phyloP scores from a whole-genome alignment of 495 filamentous ascomycete species.

The Penicillium goetzii region DNA sequence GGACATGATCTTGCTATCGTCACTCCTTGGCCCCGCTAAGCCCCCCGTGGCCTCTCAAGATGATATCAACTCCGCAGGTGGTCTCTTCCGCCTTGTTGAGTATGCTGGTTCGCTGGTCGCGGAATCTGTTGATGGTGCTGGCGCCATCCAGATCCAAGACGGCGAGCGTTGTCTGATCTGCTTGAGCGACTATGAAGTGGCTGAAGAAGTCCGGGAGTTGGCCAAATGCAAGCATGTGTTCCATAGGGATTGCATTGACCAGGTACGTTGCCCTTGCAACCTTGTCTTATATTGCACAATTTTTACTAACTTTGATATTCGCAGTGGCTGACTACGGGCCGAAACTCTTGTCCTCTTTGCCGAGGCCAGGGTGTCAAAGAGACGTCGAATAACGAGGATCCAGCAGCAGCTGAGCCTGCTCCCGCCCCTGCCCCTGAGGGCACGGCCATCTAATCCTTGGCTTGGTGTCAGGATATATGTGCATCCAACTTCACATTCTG shows the following conservation, averaged over 20 bases:
- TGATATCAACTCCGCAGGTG: constrained; percentile 68
- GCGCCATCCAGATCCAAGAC: constrained; percentile 53
- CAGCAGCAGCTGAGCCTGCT: constrained; percentile 23
- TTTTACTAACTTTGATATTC: constrained; percentile 17
- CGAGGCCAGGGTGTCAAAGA: constrained; percentile 67
- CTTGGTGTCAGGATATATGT: constrained; percentile 5
- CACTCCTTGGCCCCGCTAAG: constrained; percentile 73
- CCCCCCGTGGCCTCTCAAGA: constrained; percentile 71
- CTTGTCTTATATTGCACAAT: neutral
- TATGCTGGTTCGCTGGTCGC: constrained; percentile 54
- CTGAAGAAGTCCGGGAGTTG: constrained; percentile 65
- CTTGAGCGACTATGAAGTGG: constrained; percentile 68
- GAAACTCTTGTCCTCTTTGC: constrained; percentile 78
- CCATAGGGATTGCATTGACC: constrained; percentile 75
- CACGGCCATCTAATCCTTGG: constrained; percentile 24
- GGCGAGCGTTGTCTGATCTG: constrained; percentile 74
- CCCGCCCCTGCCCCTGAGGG: constrained; percentile 26
- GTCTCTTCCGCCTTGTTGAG: constrained; percentile 56
- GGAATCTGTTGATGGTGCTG: constrained; percentile 50
- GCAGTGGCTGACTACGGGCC: constrained; percentile 78
- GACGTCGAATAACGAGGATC: constrained; percentile 25
- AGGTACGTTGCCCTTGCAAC: constrained; percentile 53
- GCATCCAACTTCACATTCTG: neutral
- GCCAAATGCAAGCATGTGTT: constrained; percentile 72
- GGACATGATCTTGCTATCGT: constrained; percentile 76